Base-by-base conservation (phyloP, 352 stramenopile genomes). In the Aphanomyces astaci region DNA sequence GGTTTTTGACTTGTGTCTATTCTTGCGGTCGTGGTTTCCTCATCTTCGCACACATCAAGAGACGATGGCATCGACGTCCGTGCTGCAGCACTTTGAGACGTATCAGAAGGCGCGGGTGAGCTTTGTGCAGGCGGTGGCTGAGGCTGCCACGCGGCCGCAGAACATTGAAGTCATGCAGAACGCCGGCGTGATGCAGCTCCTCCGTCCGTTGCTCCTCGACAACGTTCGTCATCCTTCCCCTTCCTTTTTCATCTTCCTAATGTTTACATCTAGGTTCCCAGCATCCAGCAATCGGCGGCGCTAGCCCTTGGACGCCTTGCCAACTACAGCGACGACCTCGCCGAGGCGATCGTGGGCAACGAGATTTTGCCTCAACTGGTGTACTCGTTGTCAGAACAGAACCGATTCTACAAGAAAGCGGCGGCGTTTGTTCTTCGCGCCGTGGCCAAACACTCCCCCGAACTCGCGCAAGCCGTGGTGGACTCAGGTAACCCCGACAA, bases 101-200 rank as follows among this genome's bases (percentile, higher is more conserved):
- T 98, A 98, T 75, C 94, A 98, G 56, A 98, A 98, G 75, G 89
- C 92, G 15, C 87, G 94, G 25, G 92, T 98, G 66, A 96, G 86
- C 24, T 98, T 98, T 76, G 93, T 97, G 28, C 92, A 98, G 75
- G 86, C 90, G 10, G 90, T 98, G 28, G 93, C 94, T 4, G 94
- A 98, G 62, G 90, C 90, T 1, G 92, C 92, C 11, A 96, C 92
- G n/a, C 79, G 94, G 27, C 92, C 94, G 49, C 92, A 98, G 77
- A 98, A 98, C 73, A 98, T 98, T 62, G 93, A 98, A 68, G 89
- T 98, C 51, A 97, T 98, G 92, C 90, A 98, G 63, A 98, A 98
- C 65, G 93, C 93, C 9, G 94, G 94, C 28, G 94, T 98, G 39
- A 98, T 98, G 93, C 92, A 98, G 70, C 70, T 98, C 27, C 76